Evolutionary conservation across 805 yeast species (phyloP).

Genomic region (Metschnikowia kunwiensis): DNA sequence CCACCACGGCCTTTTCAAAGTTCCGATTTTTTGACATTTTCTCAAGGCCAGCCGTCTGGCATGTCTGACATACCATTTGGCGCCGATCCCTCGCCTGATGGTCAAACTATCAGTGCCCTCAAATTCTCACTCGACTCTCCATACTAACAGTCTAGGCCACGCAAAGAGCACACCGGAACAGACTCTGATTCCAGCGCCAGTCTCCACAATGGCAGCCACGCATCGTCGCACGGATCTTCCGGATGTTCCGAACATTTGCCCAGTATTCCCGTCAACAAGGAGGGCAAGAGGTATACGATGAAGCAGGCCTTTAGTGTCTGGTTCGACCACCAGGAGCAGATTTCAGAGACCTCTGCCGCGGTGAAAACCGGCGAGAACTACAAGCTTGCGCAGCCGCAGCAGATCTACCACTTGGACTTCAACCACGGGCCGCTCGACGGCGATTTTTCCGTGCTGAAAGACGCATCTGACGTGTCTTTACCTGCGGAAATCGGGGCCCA

Average conservation of each 20-base stretch:
- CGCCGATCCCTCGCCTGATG: too few relatives aligned
- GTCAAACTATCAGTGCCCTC: too few relatives aligned
- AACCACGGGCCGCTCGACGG: conserved; percentile 14
- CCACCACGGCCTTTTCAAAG: too few relatives aligned
- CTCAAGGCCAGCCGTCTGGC: too few relatives aligned
- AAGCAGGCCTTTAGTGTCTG: conserved; percentile 55
- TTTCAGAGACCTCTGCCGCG: conserved; percentile 12
- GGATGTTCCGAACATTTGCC: conserved; percentile 5
- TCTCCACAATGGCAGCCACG: conserved; percentile 2
- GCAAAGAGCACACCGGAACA: conserved; percentile 13
- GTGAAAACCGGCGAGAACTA: conserved; percentile 27
- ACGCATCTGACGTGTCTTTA: conserved; percentile 2
- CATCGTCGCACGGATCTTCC: conserved; percentile 1
- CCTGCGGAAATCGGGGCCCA: conserved; percentile 1
- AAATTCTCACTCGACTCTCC: neutral
- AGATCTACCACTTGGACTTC: conserved; percentile 37
- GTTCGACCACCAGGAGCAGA: conserved; percentile 33
- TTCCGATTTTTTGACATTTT: too few relatives aligned
- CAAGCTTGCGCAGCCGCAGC: conserved; percentile 30
- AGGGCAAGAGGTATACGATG: conserved; percentile 45
- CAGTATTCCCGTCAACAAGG: conserved; percentile 36
- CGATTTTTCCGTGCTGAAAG: conserved; percentile 2
- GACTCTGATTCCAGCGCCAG: conserved; percentile 2
- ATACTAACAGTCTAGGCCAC: conserved; percentile 17
- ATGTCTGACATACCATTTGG: too few relatives aligned